Evolutionary conservation across 331 rosid genomes (phyloP).

Genomic region (Pyrus hybrid): DNA sequence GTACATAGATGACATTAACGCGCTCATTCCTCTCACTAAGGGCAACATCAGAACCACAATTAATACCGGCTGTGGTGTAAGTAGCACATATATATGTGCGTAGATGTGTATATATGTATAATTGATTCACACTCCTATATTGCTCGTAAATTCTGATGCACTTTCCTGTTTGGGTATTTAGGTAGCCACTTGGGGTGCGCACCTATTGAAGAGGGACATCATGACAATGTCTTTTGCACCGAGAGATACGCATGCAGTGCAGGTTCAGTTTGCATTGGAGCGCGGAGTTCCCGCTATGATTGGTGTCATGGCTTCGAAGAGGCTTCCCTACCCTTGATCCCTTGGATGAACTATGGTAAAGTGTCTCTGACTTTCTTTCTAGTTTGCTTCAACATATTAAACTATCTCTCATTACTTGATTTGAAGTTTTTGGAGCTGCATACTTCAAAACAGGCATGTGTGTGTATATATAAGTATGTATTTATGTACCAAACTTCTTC

Average conservation of each 20-base stretch:
- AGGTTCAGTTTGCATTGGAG: constrained; percentile 89
- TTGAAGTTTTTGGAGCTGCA: no score
- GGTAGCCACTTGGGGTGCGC: constrained; percentile 99
- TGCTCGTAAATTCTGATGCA: constrained; percentile 23
- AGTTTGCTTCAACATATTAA: not conserved
- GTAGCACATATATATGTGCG: no score
- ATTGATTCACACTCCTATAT: not conserved
- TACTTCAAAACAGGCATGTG: no score
- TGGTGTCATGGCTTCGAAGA: constrained; percentile 76
- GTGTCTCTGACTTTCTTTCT: not conserved
- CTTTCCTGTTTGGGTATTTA: constrained; percentile 20
- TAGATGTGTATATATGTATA: no score
- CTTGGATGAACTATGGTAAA: constrained; percentile 61
- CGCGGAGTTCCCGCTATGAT: constrained; percentile 98
- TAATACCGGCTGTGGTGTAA: no score
- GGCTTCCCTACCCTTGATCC: constrained; percentile 90
- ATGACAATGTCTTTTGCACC: constrained; percentile 92
- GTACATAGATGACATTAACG: constrained; percentile 73
- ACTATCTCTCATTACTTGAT: not conserved
- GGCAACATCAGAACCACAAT: constrained; percentile 80
- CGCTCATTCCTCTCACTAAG: constrained; percentile 65
- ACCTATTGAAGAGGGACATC: constrained; percentile 71
- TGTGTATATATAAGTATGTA: no score
- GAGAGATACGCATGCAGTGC: constrained; percentile 94
- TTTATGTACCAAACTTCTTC: not conserved